phyloP scores from a whole-genome alignment of 805 yeast species.

The Priceomyces carsonii region DNA sequence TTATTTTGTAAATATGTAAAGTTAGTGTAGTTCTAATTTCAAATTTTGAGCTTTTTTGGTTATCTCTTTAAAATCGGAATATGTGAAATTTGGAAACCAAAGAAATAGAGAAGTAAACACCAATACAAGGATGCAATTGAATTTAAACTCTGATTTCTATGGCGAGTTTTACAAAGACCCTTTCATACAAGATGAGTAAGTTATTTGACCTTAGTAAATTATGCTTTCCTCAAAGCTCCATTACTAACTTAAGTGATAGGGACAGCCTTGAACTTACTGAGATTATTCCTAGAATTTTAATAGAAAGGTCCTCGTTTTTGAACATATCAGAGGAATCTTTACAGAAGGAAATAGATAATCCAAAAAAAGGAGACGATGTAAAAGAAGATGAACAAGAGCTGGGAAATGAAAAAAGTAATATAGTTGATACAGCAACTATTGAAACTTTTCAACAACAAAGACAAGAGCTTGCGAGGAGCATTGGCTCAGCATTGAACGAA shows the following conservation, averaged over 20 bases:
- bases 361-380: conserved; percentile 3
- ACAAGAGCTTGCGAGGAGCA: conserved; percentile 50
- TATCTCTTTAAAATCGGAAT: too few species aligned
- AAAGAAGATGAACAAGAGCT: conserved; percentile 14
- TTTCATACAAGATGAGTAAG: conserved; percentile 42
- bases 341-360: conserved; percentile 41
- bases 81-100: too few species aligned
- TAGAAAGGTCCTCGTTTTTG: conserved; percentile 60
- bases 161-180: conserved; percentile 36
- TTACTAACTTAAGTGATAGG: conserved; percentile 17
- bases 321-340: conserved; percentile 59
- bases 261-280: conserved; percentile 50
- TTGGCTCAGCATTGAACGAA: conserved; percentile 79
- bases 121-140: conserved; percentile 14
- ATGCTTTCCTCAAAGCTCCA: not conserved
- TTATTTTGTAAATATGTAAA: too few species aligned
- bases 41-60: too few species aligned
- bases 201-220: conserved; percentile 6
- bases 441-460: conserved; percentile 52
- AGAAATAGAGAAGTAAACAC: too few species aligned
- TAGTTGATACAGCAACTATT: conserved; percentile 18
- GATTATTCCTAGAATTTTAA: conserved; percentile 58
- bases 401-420: conserved; percentile 12
- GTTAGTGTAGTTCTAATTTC: too few species aligned
- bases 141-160: conserved; percentile 28